Conservation (phyloP, 192 early-diverging fungal genomes). For the Podila clonocystis region DNA sequence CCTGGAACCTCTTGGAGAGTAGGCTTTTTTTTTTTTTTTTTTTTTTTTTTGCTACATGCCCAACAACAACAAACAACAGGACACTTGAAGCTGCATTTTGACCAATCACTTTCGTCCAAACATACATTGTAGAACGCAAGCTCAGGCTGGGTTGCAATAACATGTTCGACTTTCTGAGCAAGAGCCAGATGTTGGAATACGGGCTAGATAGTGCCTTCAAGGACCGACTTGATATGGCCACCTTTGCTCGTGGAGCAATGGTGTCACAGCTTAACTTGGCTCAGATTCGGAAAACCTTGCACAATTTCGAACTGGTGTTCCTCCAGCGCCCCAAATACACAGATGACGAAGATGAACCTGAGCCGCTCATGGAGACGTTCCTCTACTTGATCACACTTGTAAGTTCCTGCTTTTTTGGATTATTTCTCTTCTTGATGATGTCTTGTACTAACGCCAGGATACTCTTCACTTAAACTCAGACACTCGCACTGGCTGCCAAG, state of each 20-base stretch:
- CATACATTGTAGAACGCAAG: no score
- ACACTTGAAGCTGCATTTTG: no score
- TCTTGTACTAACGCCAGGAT: not conserved
- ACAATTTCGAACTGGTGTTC: conserved; percentile 7
- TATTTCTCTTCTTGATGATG: not conserved
- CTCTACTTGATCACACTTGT: conserved; percentile 20
- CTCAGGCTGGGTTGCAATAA: no score
- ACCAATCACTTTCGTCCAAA: no score
- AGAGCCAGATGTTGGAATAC: not conserved
- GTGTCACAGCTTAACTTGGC: not conserved
- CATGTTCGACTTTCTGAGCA: not conserved
- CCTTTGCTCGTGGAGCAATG: conserved; percentile 10
- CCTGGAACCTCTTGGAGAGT: no score
- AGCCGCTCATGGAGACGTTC: not conserved
- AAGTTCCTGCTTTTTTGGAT: not conserved
- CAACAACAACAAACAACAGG: no score
- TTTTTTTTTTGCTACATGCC: no score
- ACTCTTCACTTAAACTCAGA: not conserved
- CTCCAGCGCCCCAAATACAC: not conserved
- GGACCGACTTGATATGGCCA: conserved; percentile 16
- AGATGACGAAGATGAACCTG: not conserved
- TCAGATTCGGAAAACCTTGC: not conserved
- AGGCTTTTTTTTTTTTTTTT: no score
- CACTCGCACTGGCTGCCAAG: not conserved
- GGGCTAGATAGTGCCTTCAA: not conserved